Percentiles rank a stretch among this genome's conserved stretches.
phyloP scores from a whole-genome alignment of 2,329 filamentous ascomycete species.

The Calycina herbarum region DNA sequence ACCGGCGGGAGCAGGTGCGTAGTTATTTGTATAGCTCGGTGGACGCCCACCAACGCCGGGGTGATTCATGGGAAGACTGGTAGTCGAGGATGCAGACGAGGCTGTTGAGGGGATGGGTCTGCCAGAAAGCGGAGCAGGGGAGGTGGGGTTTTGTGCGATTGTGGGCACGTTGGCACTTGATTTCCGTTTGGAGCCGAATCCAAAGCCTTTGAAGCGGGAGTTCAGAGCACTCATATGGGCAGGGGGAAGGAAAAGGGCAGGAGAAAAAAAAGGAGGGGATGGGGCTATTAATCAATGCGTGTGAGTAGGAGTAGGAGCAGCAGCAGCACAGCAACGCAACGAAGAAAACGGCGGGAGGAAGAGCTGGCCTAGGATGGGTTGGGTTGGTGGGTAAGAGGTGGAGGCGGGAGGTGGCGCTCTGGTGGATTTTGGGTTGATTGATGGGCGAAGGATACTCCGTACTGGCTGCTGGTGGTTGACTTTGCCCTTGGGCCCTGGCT shows the following conservation, averaged over 20 bases:
- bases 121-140: constrained; percentile 31
- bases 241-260: constrained; percentile 16
- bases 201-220: constrained; percentile 75
- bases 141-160: constrained; percentile 38
- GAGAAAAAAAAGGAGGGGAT: constrained; percentile 3
- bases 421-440: background rate
- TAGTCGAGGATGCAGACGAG: constrained; percentile 46
- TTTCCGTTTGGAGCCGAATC: constrained; percentile 75
- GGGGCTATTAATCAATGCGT: constrained; percentile 11
- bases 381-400: background rate
- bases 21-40: constrained; percentile 63
- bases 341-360: background rate
- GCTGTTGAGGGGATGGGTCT: constrained; percentile 44
- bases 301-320: background rate
- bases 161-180: constrained; percentile 57
- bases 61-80: constrained; percentile 63
- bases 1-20: constrained; percentile 48
- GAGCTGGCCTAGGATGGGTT: background rate
- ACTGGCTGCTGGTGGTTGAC: background rate
- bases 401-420: constrained; percentile 4
- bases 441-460: background rate
- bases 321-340: background rate
- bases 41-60: constrained; percentile 59
- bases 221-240: constrained; percentile 75
- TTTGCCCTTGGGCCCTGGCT: background rate